Evolutionary conservation across 257 asterid genomes (phyloP).

Genomic region (Nicotiana tomentosiformis): DNA sequence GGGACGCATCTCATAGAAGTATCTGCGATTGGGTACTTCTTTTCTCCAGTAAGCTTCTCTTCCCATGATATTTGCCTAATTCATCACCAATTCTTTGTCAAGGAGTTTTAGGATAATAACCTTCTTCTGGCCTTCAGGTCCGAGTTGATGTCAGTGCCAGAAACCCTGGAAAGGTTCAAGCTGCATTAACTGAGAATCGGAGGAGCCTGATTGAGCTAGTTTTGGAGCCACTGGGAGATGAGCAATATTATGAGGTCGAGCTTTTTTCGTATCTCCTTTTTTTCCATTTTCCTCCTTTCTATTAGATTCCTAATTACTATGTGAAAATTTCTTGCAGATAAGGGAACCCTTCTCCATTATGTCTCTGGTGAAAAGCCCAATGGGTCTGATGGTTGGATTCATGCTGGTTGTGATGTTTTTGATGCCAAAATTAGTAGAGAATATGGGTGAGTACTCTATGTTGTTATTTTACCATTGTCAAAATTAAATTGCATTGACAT

Average conservation of each 20-base stretch:
- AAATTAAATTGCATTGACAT: not conserved
- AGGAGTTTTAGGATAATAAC: conserved; percentile 5
- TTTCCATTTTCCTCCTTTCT: not conserved
- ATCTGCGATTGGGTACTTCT: conserved; percentile 76
- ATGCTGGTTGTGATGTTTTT: conserved; percentile 86
- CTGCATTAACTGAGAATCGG: conserved; percentile 92
- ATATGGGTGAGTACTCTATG: conserved; percentile 52
- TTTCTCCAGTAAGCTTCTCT: conserved; percentile 76
- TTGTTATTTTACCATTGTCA: not conserved
- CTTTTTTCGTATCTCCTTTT: not conserved
- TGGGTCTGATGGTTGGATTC: conserved; percentile 99
- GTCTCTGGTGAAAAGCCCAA: conserved; percentile 85
- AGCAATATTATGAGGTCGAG: conserved; percentile 82
- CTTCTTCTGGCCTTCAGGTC: conserved; percentile 37
- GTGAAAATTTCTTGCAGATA: conserved; percentile 40
- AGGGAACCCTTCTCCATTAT: conserved; percentile 75
- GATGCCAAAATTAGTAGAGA: conserved; percentile 86
- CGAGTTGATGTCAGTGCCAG: conserved; percentile 97
- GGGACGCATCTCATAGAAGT: conserved; percentile 99
- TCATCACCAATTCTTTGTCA: conserved; percentile 1
- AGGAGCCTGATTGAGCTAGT: conserved; percentile 75
- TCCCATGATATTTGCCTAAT: conserved; percentile 11
- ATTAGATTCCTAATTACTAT: not conserved
- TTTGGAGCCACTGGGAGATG: conserved; percentile 88
- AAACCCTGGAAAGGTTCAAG: conserved; percentile 96